Evolutionary conservation across 202 grass and related monocot species (phyloP).

Genomic region (Setaria viridis): DNA sequence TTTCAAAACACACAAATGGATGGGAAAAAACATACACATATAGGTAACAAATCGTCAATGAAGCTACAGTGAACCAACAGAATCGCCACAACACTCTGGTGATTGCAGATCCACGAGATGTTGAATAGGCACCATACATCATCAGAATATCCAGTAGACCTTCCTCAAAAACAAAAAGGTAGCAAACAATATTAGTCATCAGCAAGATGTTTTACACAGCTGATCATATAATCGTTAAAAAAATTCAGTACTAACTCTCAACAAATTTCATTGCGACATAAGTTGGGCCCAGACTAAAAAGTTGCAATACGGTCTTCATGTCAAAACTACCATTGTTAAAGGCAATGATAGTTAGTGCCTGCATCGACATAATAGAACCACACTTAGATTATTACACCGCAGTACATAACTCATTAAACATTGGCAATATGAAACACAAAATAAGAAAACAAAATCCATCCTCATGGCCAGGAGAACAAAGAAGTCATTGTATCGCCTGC

Average conservation of each 20-base stretch:
- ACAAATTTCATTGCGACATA: slow-evolving; percentile 89
- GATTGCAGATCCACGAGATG: slow-evolving; percentile 84
- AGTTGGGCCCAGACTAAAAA: slow-evolving; percentile 90
- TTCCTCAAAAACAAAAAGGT: slow-evolving; percentile 42
- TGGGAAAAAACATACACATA: slow-evolving; percentile 66
- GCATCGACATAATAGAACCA: slow-evolving; percentile 47
- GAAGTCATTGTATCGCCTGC: not conserved
- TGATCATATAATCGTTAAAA: slow-evolving; percentile 3
- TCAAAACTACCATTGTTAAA: slow-evolving; percentile 67
- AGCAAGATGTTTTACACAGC: slow-evolving; percentile 21
- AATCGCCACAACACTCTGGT: slow-evolving; percentile 79
- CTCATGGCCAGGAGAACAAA: not conserved
- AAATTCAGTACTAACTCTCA: slow-evolving; percentile 69
- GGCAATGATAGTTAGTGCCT: slow-evolving; percentile 93
- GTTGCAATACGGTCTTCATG: slow-evolving; percentile 55
- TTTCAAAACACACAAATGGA: not conserved
- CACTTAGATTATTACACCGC: slow-evolving; percentile 7
- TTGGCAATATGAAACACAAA: slow-evolving; percentile 6
- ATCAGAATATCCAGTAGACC: slow-evolving; percentile 89
- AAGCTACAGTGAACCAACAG: slow-evolving; percentile 75
- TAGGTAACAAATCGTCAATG: slow-evolving; percentile 76
- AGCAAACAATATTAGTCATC: slow-evolving; percentile 27
- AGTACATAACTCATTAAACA: slow-evolving; percentile 4
- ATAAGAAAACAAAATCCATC: slow-evolving; percentile 31
- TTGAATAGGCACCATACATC: slow-evolving; percentile 99